Evolutionary conservation across 257 asterid species (phyloP), one percentile per base, ranked within the genome.

Genomic region (Penstemon davidsonii): DNA sequence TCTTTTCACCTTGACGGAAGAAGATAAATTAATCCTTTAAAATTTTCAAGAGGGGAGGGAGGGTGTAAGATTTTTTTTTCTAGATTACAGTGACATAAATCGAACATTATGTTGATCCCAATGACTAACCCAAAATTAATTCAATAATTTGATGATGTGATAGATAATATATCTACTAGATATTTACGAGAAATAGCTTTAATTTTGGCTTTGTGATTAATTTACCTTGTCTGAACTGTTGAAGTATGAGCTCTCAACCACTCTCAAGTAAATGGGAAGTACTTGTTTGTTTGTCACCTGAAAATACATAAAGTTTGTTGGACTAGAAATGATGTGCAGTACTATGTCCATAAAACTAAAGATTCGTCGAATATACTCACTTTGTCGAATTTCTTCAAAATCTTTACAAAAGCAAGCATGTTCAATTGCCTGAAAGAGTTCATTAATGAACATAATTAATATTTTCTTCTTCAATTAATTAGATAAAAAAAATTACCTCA

Each of bases 221-320:
- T 77, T 13, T 84, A 94, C 99, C 98, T 88, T 90, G 84, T 92
- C 96, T 56, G 98, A 90, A 76, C 82, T 88, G 75, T 92, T 92
- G 88, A 92, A 90, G 81, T 88, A 82, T 45, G 98, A 90, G 78
- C 87, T 85, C 72, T 90, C 98, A 43, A 92, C 97, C 71, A 92
- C 97, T 86, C 73, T 84, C 61, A 92, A 75, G 81, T 92, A 92
- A 78, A 92, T 80, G 8, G 96, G 97, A 66, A 90, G 96, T 73
- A 88, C 87, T 82, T 90, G 84, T 80, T 90, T 91, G 73, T 77
- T 82, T 15, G 97, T 90, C 75, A 86, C 98, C 98, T 92, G 85
- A 76, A 71, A 68, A 64, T 13, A 62, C 62, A 73, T 25, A 66
- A 69, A 75, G 60, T 78, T 67, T 11, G 69, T 66, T 62, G 62